Conservation (phyloP, 2,329 filamentous ascomycete species). For the Pyrenochaeta sp. region DNA sequence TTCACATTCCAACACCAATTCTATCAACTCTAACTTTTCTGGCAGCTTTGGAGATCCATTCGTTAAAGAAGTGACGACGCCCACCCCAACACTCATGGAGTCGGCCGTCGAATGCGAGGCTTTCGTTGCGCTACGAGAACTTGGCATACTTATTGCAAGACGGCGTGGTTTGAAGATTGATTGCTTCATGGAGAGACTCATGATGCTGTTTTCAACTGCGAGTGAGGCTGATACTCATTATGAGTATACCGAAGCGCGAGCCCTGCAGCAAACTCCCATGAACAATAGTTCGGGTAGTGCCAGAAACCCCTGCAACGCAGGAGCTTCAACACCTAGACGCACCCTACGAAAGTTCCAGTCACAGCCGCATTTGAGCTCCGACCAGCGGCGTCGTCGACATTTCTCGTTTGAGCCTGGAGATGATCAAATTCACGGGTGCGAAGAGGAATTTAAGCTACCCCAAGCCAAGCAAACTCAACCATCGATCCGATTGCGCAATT, state of each 20-base stretch:
- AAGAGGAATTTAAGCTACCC: constrained; percentile 15
- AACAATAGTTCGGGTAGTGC: not conserved
- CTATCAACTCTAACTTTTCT: constrained; percentile 44
- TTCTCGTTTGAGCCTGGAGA: constrained; percentile 57
- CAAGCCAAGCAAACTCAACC: constrained; percentile 9
- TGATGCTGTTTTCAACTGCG: constrained; percentile 39
- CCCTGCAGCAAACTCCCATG: not conserved
- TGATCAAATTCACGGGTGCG: constrained; percentile 40
- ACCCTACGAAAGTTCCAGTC: constrained; percentile 21
- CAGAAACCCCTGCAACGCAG: not conserved
- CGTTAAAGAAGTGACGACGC: constrained; percentile 35
- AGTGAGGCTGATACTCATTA: constrained; percentile 3
- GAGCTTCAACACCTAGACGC: constrained; percentile 5
- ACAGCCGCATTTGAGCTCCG: constrained; percentile 27
- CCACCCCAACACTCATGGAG: constrained; percentile 8
- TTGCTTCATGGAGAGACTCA: constrained; percentile 43
- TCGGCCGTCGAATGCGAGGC: constrained; percentile 38
- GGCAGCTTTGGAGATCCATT: constrained; percentile 40
- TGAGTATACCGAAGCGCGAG: not conserved
- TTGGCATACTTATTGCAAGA: constrained; percentile 45
- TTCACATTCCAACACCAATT: constrained; percentile 15
- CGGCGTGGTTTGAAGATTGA: constrained; percentile 46
- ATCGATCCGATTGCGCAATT: not conserved
- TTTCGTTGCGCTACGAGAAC: constrained; percentile 44
- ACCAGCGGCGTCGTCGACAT: constrained; percentile 37